These are phyloP conservation scores for Zygoascus sp. DNA, from an alignment of 1,139 yeast genomes.

Conservation along the genomic window DNA sequence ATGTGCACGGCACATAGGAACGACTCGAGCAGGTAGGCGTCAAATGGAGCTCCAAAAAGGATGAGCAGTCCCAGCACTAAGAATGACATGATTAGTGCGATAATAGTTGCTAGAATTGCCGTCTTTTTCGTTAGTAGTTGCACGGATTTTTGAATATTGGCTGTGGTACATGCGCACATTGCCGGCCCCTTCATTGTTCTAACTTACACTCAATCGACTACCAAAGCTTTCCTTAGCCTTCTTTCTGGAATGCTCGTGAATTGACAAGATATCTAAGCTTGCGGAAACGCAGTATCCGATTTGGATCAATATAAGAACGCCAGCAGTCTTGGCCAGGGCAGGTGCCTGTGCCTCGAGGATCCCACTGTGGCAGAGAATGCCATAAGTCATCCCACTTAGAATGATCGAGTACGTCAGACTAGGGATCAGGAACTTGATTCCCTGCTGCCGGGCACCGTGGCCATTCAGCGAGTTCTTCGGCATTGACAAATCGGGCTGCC, in stretches of 20 bases:
- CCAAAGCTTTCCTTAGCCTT: slow-evolving; percentile 14
- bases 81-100: slow-evolving; percentile 44
- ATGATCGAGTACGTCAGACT: slow-evolving; percentile 7
- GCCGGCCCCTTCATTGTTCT: not conserved
- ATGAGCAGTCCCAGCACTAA: slow-evolving; percentile 33
- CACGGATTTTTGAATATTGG: not conserved
- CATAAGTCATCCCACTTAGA: not conserved
- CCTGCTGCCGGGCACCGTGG: slow-evolving; percentile 1
- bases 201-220: slow-evolving; percentile 6
- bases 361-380: slow-evolving; percentile 4
- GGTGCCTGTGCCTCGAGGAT: slow-evolving; percentile 19
- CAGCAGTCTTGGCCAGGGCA: slow-evolving; percentile 23
- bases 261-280: slow-evolving; percentile 17
- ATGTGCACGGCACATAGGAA: slow-evolving; percentile 61
- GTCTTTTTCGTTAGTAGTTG: slow-evolving; percentile 18
- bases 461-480: not conserved
- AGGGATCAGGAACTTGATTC: not conserved
- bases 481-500: not conserved
- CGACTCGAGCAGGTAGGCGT: slow-evolving; percentile 54
- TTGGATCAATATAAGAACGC: slow-evolving; percentile 25
- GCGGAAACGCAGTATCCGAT: slow-evolving; percentile 28
- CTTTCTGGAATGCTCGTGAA: slow-evolving; percentile 7
- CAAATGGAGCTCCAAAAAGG: slow-evolving; percentile 83
- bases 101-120: slow-evolving; percentile 33
- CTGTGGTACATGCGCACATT: too few relatives aligned